Conservation (phyloP, 139 green algal genomes). For the Auxenochlorella protothecoides region DNA sequence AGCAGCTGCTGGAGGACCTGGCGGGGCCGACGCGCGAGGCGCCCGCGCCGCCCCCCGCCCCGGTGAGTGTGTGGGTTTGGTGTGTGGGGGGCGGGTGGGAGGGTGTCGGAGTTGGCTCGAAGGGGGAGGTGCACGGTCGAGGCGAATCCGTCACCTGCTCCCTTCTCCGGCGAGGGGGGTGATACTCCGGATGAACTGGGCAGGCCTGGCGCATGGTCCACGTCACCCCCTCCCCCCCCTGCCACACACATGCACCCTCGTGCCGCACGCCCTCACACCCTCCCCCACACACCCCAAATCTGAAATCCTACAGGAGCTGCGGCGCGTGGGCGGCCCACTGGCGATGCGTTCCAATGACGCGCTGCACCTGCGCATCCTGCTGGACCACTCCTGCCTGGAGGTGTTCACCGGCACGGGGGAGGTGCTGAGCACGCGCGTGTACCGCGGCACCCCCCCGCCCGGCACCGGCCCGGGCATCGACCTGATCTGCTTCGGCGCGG, state of each 20-base stretch:
- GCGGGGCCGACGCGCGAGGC: slow-evolving; percentile 24
- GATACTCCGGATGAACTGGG: too few species aligned
- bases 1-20: slow-evolving; percentile 24
- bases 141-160: too few species aligned
- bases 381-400: slow-evolving; percentile 68
- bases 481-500: slow-evolving; percentile 24
- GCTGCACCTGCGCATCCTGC: slow-evolving; percentile 56
- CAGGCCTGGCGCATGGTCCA: not conserved
- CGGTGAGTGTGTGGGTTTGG: too few species aligned
- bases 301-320: slow-evolving; percentile 7
- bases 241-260: too few species aligned
- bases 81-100: too few species aligned
- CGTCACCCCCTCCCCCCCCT: not conserved
- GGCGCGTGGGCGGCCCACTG: slow-evolving; percentile 48
- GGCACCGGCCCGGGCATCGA: slow-evolving; percentile 37
- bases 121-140: too few species aligned
- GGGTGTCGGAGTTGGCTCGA: too few species aligned
- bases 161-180: too few species aligned
- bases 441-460: slow-evolving; percentile 43
- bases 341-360: slow-evolving; percentile 12
- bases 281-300: too few species aligned
- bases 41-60: not conserved
- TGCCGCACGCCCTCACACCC: too few species aligned
- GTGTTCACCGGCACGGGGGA: slow-evolving; percentile 36
- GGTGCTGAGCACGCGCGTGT: slow-evolving; percentile 64